These are phyloP conservation scores for Alectoria sarmentosa DNA, from an alignment of 495 filamentous ascomycete species.

Conservation along the genomic window DNA sequence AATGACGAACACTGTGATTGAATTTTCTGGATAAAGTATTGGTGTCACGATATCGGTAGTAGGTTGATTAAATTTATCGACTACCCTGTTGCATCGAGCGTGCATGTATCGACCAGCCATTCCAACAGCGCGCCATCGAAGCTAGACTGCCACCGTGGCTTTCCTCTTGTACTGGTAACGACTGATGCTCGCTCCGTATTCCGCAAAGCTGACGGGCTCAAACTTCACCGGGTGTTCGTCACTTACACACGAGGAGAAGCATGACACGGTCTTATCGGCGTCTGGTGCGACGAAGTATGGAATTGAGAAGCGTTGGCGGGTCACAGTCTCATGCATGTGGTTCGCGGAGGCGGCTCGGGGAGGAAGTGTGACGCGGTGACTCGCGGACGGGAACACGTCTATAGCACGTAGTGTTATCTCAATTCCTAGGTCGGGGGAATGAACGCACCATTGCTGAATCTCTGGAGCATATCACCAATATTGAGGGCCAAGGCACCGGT, in stretches of 20 bases:
- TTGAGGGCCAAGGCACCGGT: conserved; percentile 54
- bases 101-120: background rate
- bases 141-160: background rate
- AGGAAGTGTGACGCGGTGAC: conserved; percentile 42
- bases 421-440: background rate
- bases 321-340: conserved; percentile 17
- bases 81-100: background rate
- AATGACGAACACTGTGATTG: no score
- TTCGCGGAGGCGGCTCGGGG: background rate
- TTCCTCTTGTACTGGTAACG: conserved; percentile 10
- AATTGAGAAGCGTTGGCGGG: conserved; percentile 43
- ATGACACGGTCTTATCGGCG: conserved; percentile 31
- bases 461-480: conserved; percentile 56
- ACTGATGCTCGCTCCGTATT: conserved; percentile 24
- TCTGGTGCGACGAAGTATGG: conserved; percentile 49
- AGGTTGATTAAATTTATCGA: no score
- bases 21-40: no score
- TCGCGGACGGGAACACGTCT: conserved; percentile 41
- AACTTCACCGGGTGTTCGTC: conserved; percentile 46
- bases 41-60: no score
- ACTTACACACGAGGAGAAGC: conserved; percentile 46
- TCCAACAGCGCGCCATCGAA: background rate
- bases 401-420: background rate
- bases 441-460: conserved; percentile 48
- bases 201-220: conserved; percentile 49